Conservation (phyloP, 257 asterid species). For the Solanum chaucha region DNA sequence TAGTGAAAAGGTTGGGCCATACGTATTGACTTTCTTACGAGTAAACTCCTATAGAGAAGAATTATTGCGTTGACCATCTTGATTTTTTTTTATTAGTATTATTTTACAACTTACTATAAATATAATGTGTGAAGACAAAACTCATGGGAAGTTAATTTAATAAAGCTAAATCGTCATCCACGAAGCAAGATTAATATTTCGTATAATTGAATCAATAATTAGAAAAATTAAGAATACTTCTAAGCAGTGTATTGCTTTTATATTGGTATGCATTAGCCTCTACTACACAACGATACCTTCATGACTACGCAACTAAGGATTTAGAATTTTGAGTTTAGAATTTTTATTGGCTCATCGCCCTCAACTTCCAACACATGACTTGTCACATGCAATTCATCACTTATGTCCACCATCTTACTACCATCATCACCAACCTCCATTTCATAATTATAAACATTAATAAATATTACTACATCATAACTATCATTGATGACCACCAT, state of each 20-base stretch:
- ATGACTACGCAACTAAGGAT: background rate
- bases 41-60: background rate
- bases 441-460: too few relatives aligned
- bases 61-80: background rate
- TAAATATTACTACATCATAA: too few relatives aligned
- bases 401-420: background rate
- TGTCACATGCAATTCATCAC: background rate
- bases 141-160: background rate
- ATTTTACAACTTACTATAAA: background rate
- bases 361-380: background rate
- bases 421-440: background rate
- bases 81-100: background rate
- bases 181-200: background rate
- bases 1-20: background rate
- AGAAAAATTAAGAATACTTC: background rate
- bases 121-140: background rate
- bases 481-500: background rate
- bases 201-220: background rate
- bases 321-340: background rate
- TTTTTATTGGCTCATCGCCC: background rate
- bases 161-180: background rate
- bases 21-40: background rate
- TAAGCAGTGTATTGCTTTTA: background rate
- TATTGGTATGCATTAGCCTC: background rate
- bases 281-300: too few relatives aligned